Percentiles rank a stretch among this genome's conserved stretches.
Conservation (phyloP, 2,329 filamentous ascomycete species). For the Albophoma yamanashiensis region DNA sequence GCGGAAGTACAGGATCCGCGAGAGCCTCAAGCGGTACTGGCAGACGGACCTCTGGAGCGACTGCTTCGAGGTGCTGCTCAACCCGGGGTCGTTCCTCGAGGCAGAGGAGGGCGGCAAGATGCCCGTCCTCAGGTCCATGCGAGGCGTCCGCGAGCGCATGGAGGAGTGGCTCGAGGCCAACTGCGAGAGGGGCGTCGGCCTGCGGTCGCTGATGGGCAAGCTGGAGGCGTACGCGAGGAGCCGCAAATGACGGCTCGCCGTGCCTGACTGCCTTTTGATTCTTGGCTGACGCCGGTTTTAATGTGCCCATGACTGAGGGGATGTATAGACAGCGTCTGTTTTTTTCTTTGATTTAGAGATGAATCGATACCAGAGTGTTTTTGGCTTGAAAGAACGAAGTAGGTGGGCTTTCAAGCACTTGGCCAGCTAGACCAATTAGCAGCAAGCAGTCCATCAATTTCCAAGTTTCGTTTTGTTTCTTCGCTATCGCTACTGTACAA, state of each 20-base stretch:
- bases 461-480: neutral
- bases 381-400: neutral
- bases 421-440: neutral
- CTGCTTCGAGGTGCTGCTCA: conserved; percentile 76
- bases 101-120: conserved; percentile 55
- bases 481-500: neutral
- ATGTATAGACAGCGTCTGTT: neutral
- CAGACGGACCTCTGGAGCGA: conserved; percentile 83
- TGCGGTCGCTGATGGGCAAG: conserved; percentile 60
- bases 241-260: conserved; percentile 13
- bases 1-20: conserved; percentile 68
- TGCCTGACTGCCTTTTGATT: neutral
- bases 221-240: conserved; percentile 40
- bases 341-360: neutral
- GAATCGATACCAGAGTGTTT: neutral
- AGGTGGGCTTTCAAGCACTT: neutral
- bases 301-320: neutral
- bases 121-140: conserved; percentile 65
- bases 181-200: conserved; percentile 66
- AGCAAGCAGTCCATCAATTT: neutral
- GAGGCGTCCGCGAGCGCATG: conserved; percentile 62
- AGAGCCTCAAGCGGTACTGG: conserved; percentile 90
- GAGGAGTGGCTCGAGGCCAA: conserved; percentile 72
- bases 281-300: neutral
- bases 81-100: conserved; percentile 59